Percentiles rank a stretch among this genome's conserved stretches.
Evolutionary conservation across 371 early-diverging fungal genomes (phyloP).

Genomic region (Fennellomyces sp.): DNA sequence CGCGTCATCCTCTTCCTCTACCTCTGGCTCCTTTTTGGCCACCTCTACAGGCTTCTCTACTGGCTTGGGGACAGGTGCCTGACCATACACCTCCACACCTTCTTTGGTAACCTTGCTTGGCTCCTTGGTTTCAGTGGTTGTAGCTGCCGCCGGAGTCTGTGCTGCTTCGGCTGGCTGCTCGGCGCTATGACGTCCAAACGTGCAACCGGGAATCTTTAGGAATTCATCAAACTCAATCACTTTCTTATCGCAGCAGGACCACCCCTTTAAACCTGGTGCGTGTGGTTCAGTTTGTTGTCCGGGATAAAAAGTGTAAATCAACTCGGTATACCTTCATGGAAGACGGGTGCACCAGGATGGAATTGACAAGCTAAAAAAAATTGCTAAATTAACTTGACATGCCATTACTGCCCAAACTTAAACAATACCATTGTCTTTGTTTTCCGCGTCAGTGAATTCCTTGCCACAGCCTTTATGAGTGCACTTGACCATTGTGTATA

Average conservation of each 20-base stretch:
- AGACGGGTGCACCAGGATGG: conserved; percentile 86
- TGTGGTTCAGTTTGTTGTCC: too few relatives aligned
- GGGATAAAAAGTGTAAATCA: too few relatives aligned
- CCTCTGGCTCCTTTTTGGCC: conserved; percentile 29
- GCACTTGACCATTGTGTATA: conserved; percentile 65
- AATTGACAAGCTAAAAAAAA: conserved; percentile 64
- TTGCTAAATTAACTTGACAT: background rate
- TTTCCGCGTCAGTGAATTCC: conserved; percentile 68
- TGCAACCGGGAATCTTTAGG: conserved; percentile 82
- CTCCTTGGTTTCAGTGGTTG: conserved; percentile 9
- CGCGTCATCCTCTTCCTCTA: conserved; percentile 74
- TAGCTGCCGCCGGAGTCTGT: conserved; percentile 16
- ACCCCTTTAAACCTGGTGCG: conserved; percentile 87
- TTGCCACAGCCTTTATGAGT: conserved; percentile 86
- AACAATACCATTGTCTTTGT: conserved; percentile 60
- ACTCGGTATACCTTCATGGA: conserved; percentile 74
- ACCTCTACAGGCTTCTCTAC: conserved; percentile 2
- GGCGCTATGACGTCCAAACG: conserved; percentile 65
- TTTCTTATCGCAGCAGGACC: conserved; percentile 94
- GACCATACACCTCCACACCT: conserved; percentile 47
- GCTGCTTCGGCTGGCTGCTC: conserved; percentile 48
- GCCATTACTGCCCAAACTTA: background rate
- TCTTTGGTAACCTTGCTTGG: conserved; percentile 33
- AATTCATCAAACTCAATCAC: conserved; percentile 93
- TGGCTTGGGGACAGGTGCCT: background rate